Conservation (phyloP, 179 eudicot species). For the Silene vulgaris region DNA sequence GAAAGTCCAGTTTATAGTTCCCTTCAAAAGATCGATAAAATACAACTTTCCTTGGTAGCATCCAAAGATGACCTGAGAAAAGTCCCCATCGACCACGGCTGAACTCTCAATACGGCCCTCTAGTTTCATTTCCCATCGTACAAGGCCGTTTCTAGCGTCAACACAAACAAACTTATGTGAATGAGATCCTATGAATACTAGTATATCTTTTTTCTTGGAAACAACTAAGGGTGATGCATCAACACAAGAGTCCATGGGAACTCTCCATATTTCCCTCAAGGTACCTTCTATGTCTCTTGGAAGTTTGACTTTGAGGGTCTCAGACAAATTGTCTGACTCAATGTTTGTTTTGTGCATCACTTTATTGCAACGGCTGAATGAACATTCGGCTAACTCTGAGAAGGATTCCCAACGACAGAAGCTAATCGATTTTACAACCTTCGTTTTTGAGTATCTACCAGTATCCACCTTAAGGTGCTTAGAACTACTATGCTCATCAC, state of each 20-base stretch:
- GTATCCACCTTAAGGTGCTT: constrained; percentile 44
- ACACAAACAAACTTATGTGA: constrained; percentile 66
- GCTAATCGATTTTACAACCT: constrained; percentile 29
- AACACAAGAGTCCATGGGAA: constrained; percentile 74
- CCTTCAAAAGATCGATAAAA: constrained; percentile 55
- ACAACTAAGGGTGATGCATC: constrained; percentile 90
- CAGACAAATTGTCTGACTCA: constrained; percentile 24
- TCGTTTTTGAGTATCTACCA: constrained; percentile 19
- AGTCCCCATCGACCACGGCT: constrained; percentile 65
- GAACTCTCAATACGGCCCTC: constrained; percentile 78
- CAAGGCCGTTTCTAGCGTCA: constrained; percentile 63
- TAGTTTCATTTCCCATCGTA: constrained; percentile 62
- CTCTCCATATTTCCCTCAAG: constrained; percentile 62
- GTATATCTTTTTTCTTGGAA: constrained; percentile 40
- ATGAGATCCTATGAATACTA: constrained; percentile 76
- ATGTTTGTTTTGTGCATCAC: constrained; percentile 27
- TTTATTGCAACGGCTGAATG: constrained; percentile 65
- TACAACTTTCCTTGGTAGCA: constrained; percentile 87
- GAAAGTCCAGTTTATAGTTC: constrained; percentile 66
- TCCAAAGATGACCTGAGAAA: constrained; percentile 82
- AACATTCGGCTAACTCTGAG: constrained; percentile 23
- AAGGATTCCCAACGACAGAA: constrained; percentile 37
- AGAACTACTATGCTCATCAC: constrained; percentile 24
- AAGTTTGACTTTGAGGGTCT: constrained; percentile 34
- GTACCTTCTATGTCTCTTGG: constrained; percentile 40